Evolutionary conservation across 2,329 filamentous ascomycete species (phyloP).

Genomic region (Penicillium hesseltinei): DNA sequence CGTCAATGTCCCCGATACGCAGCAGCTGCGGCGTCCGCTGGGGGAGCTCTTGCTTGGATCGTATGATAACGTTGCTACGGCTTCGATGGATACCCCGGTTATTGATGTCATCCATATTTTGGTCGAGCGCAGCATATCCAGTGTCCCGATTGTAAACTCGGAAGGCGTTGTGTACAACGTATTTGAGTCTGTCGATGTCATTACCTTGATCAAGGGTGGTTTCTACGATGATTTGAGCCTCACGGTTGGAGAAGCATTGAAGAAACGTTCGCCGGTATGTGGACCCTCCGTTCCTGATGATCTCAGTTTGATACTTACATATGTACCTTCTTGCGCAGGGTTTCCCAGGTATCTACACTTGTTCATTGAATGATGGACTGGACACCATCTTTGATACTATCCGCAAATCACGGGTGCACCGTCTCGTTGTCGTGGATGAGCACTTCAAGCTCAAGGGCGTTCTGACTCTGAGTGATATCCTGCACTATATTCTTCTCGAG

Average conservation of each 20-base stretch:
- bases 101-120: conserved; percentile 93
- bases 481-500: conserved; percentile 86
- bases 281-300: background rate
- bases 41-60: conserved; percentile 82
- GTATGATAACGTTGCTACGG: conserved; percentile 76
- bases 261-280: conserved; percentile 73
- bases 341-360: conserved; percentile 95
- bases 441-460: conserved; percentile 81
- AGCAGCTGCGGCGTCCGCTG: conserved; percentile 82
- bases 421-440: conserved; percentile 90
- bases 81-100: conserved; percentile 84
- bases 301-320: background rate
- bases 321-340: conserved; percentile 51
- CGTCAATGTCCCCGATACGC: conserved; percentile 87
- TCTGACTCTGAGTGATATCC: conserved; percentile 90
- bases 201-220: conserved; percentile 90
- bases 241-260: conserved; percentile 82
- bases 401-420: conserved; percentile 88
- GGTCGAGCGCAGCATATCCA: conserved; percentile 90
- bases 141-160: conserved; percentile 85
- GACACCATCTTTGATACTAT: conserved; percentile 97
- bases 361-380: conserved; percentile 83
- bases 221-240: conserved; percentile 86
- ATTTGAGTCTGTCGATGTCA: conserved; percentile 96
- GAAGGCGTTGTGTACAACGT: conserved; percentile 83